phyloP scores from a whole-genome alignment of 345 rosid species.

The Rhodomyrtus tomentosa region DNA sequence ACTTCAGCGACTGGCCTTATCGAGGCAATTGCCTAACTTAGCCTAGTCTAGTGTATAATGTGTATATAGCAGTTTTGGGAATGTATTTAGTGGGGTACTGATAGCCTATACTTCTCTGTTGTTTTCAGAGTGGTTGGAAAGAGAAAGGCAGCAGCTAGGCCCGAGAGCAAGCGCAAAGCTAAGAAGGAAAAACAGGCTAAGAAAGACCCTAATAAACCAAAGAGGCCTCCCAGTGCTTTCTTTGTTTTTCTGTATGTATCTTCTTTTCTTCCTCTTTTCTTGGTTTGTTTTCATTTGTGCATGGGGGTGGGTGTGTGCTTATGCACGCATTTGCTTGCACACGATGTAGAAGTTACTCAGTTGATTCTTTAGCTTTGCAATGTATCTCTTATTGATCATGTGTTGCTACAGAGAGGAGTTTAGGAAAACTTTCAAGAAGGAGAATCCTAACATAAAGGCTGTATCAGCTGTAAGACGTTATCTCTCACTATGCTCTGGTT shows the following conservation, averaged over 20 bases:
- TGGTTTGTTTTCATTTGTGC: neutral
- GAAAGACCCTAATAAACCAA: conserved; percentile 66
- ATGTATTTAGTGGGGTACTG: neutral
- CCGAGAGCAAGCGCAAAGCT: conserved; percentile 15
- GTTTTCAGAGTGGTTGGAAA: conserved; percentile 41
- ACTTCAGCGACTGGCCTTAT: neutral
- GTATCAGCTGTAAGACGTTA: conserved; percentile 56
- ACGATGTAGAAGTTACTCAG: neutral
- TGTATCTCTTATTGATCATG: neutral
- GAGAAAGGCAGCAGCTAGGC: conserved; percentile 35
- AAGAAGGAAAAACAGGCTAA: conserved; percentile 27
- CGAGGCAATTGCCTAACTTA: neutral
- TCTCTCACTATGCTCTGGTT: neutral
- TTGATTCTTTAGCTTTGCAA: neutral
- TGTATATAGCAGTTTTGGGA: neutral
- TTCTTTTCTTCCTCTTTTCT: neutral
- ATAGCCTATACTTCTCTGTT: neutral
- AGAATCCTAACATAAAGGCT: conserved; percentile 55
- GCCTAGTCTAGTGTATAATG: neutral
- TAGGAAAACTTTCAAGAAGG: conserved; percentile 52
- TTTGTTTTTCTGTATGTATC: conserved; percentile 55
- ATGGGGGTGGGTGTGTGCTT: neutral
- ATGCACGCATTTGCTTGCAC: neutral
- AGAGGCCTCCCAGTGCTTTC: conserved; percentile 73
- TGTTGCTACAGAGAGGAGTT: conserved; percentile 48